phyloP scores from a whole-genome alignment of 306 rosid genomes.

The Pterocarpus santalinus region DNA sequence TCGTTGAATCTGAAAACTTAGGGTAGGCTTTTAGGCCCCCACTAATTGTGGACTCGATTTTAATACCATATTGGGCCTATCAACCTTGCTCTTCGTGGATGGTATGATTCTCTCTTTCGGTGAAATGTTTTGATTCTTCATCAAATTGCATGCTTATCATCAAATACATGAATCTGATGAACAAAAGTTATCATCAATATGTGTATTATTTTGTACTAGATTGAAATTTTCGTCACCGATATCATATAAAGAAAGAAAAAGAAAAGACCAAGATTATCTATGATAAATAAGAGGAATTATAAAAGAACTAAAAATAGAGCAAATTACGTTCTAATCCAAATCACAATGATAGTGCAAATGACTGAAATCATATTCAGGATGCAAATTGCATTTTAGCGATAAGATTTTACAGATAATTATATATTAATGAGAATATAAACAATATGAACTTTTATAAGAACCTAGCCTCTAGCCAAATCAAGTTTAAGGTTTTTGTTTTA shows the following conservation, averaged over 20 bases:
- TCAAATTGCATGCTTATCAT: slow-evolving; percentile 13
- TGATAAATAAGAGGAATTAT: neutral
- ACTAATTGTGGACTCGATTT: slow-evolving; percentile 16
- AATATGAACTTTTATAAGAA: neutral
- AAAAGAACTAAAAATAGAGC: neutral
- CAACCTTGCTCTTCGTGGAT: slow-evolving; percentile 29
- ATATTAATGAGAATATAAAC: neutral
- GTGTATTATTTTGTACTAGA: neutral
- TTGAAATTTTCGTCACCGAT: neutral
- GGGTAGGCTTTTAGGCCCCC: slow-evolving; percentile 22
- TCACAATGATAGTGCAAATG: neutral
- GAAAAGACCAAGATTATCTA: neutral
- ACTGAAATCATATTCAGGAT: neutral
- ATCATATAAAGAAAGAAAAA: neutral
- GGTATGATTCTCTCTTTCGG: slow-evolving; percentile 17
- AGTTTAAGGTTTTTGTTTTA: neutral
- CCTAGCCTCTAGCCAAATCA: neutral
- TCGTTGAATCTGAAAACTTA: slow-evolving; percentile 1
- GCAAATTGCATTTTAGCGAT: neutral
- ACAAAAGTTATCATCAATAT: neutral
- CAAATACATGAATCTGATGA: neutral
- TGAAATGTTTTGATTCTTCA: slow-evolving; percentile 16
- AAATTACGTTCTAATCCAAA: neutral
- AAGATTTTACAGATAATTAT: neutral
- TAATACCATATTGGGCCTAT: slow-evolving; percentile 37